Percentiles rank a stretch among this genome's conserved stretches.
phyloP scores from a whole-genome alignment of 2,329 filamentous ascomycete genomes.

The Helminthosporium solani region DNA sequence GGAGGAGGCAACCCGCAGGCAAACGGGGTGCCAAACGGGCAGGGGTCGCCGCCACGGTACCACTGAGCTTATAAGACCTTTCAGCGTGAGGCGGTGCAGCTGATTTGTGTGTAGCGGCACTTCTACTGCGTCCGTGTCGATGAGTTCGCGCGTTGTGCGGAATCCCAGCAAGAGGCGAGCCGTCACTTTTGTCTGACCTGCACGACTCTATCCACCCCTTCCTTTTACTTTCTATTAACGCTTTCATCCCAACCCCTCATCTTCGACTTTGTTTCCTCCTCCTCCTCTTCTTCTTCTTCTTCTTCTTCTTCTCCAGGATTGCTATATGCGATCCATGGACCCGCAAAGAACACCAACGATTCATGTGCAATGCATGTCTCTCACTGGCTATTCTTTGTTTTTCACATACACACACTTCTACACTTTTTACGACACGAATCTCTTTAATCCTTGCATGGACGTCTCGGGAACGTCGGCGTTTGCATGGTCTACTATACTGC shows the following conservation, averaged over 20 bases:
- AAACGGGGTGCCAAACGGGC: conserved; percentile 27
- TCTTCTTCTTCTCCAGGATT: neutral
- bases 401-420: no score
- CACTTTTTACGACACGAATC: neutral
- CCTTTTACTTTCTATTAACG: no score
- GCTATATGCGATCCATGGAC: no score
- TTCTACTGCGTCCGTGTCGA: neutral
- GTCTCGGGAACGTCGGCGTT: neutral
- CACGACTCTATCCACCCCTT: no score
- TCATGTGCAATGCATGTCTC: no score
- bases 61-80: conserved; percentile 21
- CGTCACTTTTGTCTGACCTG: neutral
- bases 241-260: no score
- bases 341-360: no score
- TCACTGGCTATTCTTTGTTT: no score
- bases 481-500: no score
- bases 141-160: neutral
- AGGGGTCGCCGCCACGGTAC: conserved; percentile 39
- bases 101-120: neutral
- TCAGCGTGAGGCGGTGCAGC: neutral
- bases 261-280: neutral
- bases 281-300: neutral
- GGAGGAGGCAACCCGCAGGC: conserved; percentile 9
- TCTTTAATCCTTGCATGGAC: neutral
- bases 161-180: neutral